Base-by-base conservation (phyloP, 352 stramenopile species). In the Phytophthora ramorum region DNA sequence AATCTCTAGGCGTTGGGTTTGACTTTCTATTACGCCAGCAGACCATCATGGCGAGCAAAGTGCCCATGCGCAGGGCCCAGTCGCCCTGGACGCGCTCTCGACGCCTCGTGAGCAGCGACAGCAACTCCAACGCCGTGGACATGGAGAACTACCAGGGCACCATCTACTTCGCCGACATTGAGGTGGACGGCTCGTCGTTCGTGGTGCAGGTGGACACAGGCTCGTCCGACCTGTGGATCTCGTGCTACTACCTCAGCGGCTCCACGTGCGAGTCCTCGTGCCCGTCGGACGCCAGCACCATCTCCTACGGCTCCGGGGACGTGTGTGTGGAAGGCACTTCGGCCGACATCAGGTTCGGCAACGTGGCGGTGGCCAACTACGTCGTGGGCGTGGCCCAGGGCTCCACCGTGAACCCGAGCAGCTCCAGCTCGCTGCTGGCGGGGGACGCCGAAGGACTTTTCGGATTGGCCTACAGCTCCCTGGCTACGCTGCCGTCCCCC, bases 221-320 rank as follows among this genome's bases (percentile, higher is more conserved):
- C 45, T 94, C 86, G 43, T 90, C 86, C 13, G 83, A 94, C 63
- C 65, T 91, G 7, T 94, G 86, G 83, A 66, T 94, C 60, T 86
- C 82, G 12, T 94, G 85, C 61, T 78, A 78, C 41, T 85, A 78
- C 66, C 60, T 89, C 43, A 72, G 52, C 20, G 44, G 63, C 45
- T 59, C 67, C 17, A 74, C 64, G 14, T 93, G 85, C 52, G 22
- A 53, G 35, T 67, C 60, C 8, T 63, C 70, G n/a, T 94, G 85
- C 44, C 83, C 85, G 0, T 58, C 52, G 1, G 59, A 50, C 7
- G 57, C 73, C 0, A 76, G 22, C 2, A 74, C 67, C 35, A 92
- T 94, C 63, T 66, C 66, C 5, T 94, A 94, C 67, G 83, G 81
- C 40, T 90, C 79, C 0, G 85, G 83, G 8, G 58, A 75, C 45